Evolutionary conservation across 2,329 filamentous ascomycete species (phyloP).

Genomic region (Aspergillus nomiae): DNA sequence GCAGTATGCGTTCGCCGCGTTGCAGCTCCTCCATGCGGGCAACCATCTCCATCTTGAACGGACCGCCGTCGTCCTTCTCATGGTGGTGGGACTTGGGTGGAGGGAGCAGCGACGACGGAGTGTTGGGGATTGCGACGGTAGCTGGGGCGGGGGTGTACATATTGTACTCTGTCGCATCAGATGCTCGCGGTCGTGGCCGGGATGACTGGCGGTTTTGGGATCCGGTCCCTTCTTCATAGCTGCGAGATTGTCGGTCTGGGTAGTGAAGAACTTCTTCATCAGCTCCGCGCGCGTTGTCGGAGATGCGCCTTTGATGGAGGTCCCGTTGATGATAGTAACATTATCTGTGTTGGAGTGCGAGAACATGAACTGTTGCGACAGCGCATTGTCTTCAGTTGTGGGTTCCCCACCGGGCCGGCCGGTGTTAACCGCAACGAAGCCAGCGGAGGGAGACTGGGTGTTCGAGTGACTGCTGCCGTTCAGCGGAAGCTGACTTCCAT

Average conservation of each 20-base stretch:
- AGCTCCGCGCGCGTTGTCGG: conserved; percentile 61
- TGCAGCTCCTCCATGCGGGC: conserved; percentile 73
- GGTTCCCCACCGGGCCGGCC: conserved; percentile 44
- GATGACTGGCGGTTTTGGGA: conserved; percentile 31
- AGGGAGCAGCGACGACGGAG: conserved; percentile 55
- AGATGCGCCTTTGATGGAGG: conserved; percentile 55
- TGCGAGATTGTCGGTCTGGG: conserved; percentile 56
- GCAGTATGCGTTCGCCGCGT: conserved; percentile 74
- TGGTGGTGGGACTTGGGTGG: conserved; percentile 47
- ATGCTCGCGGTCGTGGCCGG: conserved; percentile 33
- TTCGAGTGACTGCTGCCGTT: conserved; percentile 34
- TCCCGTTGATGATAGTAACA: conserved; percentile 51
- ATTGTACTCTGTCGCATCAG: conserved; percentile 39
- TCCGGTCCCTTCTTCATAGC: conserved; percentile 33
- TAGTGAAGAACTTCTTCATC: conserved; percentile 64
- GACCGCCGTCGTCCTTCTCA: conserved; percentile 60
- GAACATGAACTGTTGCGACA: conserved; percentile 42
- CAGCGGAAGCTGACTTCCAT: conserved; percentile 26
- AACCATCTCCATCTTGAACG: conserved; percentile 67
- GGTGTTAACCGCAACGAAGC: conserved; percentile 63
- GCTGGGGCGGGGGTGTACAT: conserved; percentile 45
- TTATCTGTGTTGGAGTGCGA: conserved; percentile 47
- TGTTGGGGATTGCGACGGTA: conserved; percentile 58
- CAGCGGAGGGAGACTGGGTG: conserved; percentile 50
- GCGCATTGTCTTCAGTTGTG: conserved; percentile 30